These are phyloP conservation scores for Neoboletus subvelutipes DNA, from an alignment of 768 basidiomycete genomes.

Conservation along the genomic window DNA sequence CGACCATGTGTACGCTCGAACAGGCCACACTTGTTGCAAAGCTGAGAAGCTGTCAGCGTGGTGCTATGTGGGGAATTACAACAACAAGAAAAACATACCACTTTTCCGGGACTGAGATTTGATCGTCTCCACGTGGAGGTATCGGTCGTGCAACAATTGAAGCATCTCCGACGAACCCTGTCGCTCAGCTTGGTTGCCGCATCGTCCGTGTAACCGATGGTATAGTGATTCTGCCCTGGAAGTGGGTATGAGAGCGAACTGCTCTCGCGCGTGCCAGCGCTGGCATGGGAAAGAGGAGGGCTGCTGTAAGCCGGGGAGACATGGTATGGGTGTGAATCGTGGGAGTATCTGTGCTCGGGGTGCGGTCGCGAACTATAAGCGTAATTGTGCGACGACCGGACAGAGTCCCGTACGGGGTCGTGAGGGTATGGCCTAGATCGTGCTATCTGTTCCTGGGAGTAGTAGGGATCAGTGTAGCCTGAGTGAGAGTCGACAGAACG, in stretches of 20 bases:
- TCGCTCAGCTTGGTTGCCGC: slow-evolving; percentile 79
- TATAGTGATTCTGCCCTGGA: slow-evolving; percentile 38
- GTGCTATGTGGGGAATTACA: slow-evolving; percentile 1
- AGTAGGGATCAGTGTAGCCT: slow-evolving; percentile 38
- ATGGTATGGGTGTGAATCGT: slow-evolving; percentile 36
- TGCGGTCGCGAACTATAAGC: slow-evolving; percentile 27
- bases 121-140: slow-evolving; percentile 80
- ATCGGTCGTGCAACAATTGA: slow-evolving; percentile 84
- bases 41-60: slow-evolving; percentile 26
- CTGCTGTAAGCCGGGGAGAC: slow-evolving; percentile 26
- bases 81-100: slow-evolving; percentile 42
- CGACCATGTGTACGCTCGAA: slow-evolving; percentile 81
- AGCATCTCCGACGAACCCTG: slow-evolving; percentile 72
- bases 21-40: slow-evolving; percentile 68
- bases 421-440: slow-evolving; percentile 34
- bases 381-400: slow-evolving; percentile 38
- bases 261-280: slow-evolving; percentile 23
- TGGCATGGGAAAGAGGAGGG: slow-evolving; percentile 28
- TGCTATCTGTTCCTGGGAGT: slow-evolving; percentile 36
- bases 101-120: slow-evolving; percentile 79
- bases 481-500: slow-evolving; percentile 30
- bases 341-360: slow-evolving; percentile 32
- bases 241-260: slow-evolving; percentile 35
- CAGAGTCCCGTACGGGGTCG: slow-evolving; percentile 33
- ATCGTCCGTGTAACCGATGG: slow-evolving; percentile 65